These are phyloP conservation scores for Penicillium fuscoglaucum DNA, from an alignment of 2,329 filamentous ascomycete species.

Conservation along the genomic window DNA sequence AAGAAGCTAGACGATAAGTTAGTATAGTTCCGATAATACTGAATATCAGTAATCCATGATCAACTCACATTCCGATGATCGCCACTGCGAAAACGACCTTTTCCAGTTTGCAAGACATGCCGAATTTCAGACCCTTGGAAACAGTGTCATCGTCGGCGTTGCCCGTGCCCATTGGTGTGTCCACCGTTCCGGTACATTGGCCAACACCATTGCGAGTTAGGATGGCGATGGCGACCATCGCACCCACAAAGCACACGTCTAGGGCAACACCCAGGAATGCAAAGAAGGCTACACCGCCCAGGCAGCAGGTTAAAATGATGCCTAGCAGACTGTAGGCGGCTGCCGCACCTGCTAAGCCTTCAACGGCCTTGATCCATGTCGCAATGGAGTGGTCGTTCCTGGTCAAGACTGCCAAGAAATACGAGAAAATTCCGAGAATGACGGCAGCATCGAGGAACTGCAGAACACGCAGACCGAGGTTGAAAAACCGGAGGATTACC, in stretches of 20 bases:
- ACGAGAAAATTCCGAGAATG: conserved; percentile 76
- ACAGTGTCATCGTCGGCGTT: conserved; percentile 51
- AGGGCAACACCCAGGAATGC: conserved; percentile 72
- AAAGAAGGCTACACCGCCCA: conserved; percentile 73
- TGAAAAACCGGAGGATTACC: conserved; percentile 65
- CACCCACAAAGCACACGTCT: conserved; percentile 72
- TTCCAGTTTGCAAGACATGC: conserved; percentile 72
- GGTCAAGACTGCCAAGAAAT: conserved; percentile 74
- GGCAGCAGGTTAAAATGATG: conserved; percentile 73
- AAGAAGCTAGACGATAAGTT: conserved; percentile 57
- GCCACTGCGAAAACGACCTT: conserved; percentile 75
- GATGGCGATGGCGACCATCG: conserved; percentile 78
- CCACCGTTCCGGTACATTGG: conserved; percentile 64
- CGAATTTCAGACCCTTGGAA: conserved; percentile 48
- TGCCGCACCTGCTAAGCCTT: conserved; percentile 73
- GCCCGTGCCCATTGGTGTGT: conserved; percentile 69
- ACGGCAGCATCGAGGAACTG: conserved; percentile 72
- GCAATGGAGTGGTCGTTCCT: conserved; percentile 65
- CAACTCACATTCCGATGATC: conserved; percentile 70
- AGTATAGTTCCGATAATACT: conserved; percentile 1
- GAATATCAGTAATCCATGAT: not conserved
- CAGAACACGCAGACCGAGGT: conserved; percentile 71
- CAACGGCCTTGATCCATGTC: conserved; percentile 69
- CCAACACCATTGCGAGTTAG: conserved; percentile 69
- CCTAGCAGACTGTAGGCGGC: conserved; percentile 72